Evolutionary conservation across 345 rosid species (phyloP), one percentile per base, ranked within the genome.

Genomic region (Ceriops decandra): DNA sequence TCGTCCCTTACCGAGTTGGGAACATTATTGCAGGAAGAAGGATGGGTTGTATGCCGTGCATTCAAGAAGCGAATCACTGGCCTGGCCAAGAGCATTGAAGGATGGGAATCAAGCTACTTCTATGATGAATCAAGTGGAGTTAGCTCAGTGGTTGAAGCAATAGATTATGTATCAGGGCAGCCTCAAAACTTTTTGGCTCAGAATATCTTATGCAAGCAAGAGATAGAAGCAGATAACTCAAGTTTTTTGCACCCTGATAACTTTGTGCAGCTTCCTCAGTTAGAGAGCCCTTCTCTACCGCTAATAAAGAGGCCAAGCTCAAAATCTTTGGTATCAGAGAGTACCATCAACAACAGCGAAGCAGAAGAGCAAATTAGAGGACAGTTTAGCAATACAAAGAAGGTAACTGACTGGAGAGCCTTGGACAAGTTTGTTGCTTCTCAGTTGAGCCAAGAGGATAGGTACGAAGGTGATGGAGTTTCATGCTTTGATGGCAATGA

Each of bases 41-140:
- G 96, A 60, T 93, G 98, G 97, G 98, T 91, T 9, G 96, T 93
- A 68, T 93, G 98, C 71, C 84, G 98, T 22, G 98, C 98, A 62
- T 93, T 93, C 83, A 93, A 89, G 84, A 93, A 93, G 76, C 72
- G 79, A 82, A 66, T 76, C 47, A 85, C 53, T 10, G 80, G 84
- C 6, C 91, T 80, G 74, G 73, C 70, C 54, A 93, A 89, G 85
- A 82, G 66, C 83, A 68, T 72, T 1, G 91, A 87, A 72, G 85
- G 77, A 9, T 88, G 96, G 91, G 90, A 79, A 58, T 80, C 92
- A 7, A 82, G 83, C 77, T 91, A 81, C 79, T 88, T 82, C 63
- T 83, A 82, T 21, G 91, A 89, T 19, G 95, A 87, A 67, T 72
- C 86, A 24, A 84, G 82, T 56, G 86, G 78, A 15, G 69, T 77